Conservation (phyloP, 441 rosid species). For the Biscutella laevigata region DNA sequence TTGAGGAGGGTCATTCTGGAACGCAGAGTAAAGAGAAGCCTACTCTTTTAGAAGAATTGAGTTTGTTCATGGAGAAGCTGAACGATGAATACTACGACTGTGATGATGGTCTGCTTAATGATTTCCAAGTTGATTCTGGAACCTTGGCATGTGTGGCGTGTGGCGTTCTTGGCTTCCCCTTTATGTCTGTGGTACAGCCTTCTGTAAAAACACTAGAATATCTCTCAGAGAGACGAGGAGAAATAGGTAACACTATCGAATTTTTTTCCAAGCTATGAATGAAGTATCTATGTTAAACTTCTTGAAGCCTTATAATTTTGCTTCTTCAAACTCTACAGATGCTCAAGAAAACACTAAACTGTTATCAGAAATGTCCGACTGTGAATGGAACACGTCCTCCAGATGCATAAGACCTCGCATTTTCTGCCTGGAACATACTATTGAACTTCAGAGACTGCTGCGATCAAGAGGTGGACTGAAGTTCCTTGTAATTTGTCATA, state of each 20-base stretch:
- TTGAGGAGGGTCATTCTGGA: constrained; percentile 32
- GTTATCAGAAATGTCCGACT: constrained; percentile 13
- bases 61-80: constrained; percentile 73
- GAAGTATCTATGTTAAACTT: constrained; percentile 4
- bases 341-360: constrained; percentile 25
- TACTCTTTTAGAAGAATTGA: constrained; percentile 68
- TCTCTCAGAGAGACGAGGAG: constrained; percentile 18
- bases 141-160: constrained; percentile 88
- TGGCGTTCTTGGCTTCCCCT: constrained; percentile 97
- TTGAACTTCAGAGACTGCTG: constrained; percentile 63
- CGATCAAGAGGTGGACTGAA: constrained; percentile 73
- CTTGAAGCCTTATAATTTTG: constrained; percentile 9
- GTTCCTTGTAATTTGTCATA: constrained; percentile 80
- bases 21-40: constrained; percentile 27
- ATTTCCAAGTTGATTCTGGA: constrained; percentile 91
- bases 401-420: constrained; percentile 70
- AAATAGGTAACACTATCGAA: constrained; percentile 17
- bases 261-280: constrained; percentile 3
- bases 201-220: constrained; percentile 42
- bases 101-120: constrained; percentile 65
- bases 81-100: constrained; percentile 52
- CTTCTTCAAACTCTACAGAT: constrained; percentile 21
- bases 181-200: constrained; percentile 88
- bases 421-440: constrained; percentile 93
- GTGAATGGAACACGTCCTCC: constrained; percentile 48